These are phyloP conservation scores for Aspergillus awamori DNA, from an alignment of 2,329 filamentous ascomycete genomes.

Conservation along the genomic window DNA sequence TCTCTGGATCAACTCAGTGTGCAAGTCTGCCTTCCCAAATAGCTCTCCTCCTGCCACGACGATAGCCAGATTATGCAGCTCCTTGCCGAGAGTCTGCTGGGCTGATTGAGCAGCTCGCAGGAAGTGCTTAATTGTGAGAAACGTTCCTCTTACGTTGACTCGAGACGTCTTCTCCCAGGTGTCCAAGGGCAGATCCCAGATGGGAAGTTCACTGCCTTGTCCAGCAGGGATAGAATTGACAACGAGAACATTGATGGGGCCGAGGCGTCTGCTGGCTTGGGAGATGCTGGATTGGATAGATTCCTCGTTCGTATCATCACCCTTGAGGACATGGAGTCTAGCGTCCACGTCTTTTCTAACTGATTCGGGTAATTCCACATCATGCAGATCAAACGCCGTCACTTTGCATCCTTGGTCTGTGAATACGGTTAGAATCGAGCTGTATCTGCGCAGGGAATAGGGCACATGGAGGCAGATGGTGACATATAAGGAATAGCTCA, in stretches of 20 bases:
- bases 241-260: slow-evolving; percentile 4
- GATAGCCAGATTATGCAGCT: slow-evolving; percentile 55
- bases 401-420: slow-evolving; percentile 58
- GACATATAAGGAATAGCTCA: not conserved
- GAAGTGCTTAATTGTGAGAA: slow-evolving; percentile 61
- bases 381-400: slow-evolving; percentile 54
- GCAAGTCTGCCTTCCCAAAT: slow-evolving; percentile 54
- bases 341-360: slow-evolving; percentile 31
- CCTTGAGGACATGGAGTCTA: slow-evolving; percentile 46
- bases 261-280: slow-evolving; percentile 12
- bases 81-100: slow-evolving; percentile 43
- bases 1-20: slow-evolving; percentile 56
- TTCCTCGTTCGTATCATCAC: slow-evolving; percentile 53
- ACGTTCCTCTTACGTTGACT: slow-evolving; percentile 56
- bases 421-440: not conserved
- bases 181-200: slow-evolving; percentile 57
- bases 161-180: slow-evolving; percentile 57
- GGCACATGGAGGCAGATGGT: not conserved
- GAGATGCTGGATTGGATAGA: slow-evolving; percentile 48
- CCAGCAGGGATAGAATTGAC: not conserved
- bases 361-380: slow-evolving; percentile 35
- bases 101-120: slow-evolving; percentile 45
- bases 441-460: not conserved
- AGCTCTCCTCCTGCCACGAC: slow-evolving; percentile 58
- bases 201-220: slow-evolving; percentile 20